Base-by-base conservation (phyloP, 1,139 yeast species). In the Debaryomyces singareniensis region DNA sequence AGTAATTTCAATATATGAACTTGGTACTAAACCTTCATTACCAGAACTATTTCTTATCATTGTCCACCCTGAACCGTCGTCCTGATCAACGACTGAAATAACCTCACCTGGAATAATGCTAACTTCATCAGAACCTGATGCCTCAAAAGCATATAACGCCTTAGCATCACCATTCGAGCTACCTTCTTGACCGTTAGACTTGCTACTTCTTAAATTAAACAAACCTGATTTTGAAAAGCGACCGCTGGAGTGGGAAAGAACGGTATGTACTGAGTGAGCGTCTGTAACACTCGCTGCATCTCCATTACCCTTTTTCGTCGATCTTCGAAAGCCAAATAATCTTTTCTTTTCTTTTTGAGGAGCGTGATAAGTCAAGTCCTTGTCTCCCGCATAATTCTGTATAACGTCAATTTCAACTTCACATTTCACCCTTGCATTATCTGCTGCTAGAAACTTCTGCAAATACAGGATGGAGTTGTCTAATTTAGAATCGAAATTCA, bases 1-100 rank as follows among this genome's bases (percentile, higher is more conserved):
- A 11, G 20, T 18, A 10, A 81, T 53, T 40, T 78, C 78, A n/a
- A 89, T 56, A 47, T 93, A 93, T 1, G 83, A 58, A 0, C 95
- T 78, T 1, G 99, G 99, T 3, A 89, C 96, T 18, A 91, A 63
- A 0, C 99, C 99, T 29, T 60, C 60, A 7, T 53, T 49, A 37
- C 41, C 81, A 65, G 30, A 61, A 42, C 28, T 53, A 30, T 33
- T 61, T 54, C 32, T 55, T 39, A 44, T 80, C 73, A 42, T 58
- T 1, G 95, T 80, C 99, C 99, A 93, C 0, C 99, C 99, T 5
- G 91, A 78, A 0, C 96, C 96, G 42, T 84, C 91, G 51, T 91
- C 97, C 3, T 61, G 61, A 29, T 73, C 77, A 1, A 81, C 37
- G 3, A 91, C 68, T 4, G 57, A 58, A 24, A 89, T 55, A 4